Base-by-base conservation (phyloP, 1,139 yeast species). In the Pichia sp. region DNA sequence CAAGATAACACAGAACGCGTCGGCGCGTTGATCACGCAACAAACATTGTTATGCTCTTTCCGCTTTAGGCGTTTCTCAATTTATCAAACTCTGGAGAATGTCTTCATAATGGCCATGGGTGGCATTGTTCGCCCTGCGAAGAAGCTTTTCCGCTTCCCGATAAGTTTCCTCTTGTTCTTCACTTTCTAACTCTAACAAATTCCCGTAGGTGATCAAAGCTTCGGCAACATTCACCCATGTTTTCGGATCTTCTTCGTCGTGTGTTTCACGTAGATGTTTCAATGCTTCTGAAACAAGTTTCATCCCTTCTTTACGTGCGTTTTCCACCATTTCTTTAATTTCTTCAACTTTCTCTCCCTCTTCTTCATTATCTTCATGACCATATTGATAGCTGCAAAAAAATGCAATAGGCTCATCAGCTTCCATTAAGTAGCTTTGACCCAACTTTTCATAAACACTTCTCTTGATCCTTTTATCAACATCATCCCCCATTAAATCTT, bases 211-310 rank as follows among this genome's bases (percentile, higher is more conserved):
- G 28, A 89, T 84, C 57, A 77, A 70, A 1, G 94, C 89, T 60
- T 91, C 97, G 3, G 96, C 96, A 33, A 83, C 66, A 50, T 75
- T 74, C 6, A 80, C 95, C 83, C 91, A 82, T 8, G 82, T 69
- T 45, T 80, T 82, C 0, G 95, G 95, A 29, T 81, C 86, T 39
- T 80, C 86, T 24, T 76, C 78, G 40, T 78, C 76, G 58, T 80
- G 76, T 1, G 88, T 81, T 45, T 67, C 63, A 44, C 69, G 63
- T 42, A 86, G 66, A 52, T 74, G 72, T 31, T 68, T 64, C 29
- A 85, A 63, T 0, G 95, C 94, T 22, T 62, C 62, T n/a, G 61
- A 53, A 21, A 80, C 72, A 39, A 72, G 62, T 4, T 67, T 63
- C 36, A 73, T 66, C 1, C 87, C 81, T 31, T 67, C 63, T 26